Evolutionary conservation across 106 monocot species (phyloP).

Genomic region (Agapanthus africanus): DNA sequence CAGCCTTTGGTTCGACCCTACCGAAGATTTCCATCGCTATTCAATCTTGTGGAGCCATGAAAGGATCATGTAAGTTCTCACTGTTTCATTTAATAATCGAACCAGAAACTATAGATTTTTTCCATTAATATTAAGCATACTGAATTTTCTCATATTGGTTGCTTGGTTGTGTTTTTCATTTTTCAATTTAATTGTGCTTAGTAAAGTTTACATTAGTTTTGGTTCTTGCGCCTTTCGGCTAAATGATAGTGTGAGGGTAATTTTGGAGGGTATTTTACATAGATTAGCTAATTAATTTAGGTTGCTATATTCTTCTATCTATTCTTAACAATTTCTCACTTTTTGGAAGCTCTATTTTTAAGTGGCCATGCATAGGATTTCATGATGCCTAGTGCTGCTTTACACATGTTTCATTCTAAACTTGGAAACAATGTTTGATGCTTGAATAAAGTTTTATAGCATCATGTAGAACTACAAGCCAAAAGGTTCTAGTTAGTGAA

Average conservation of each 20-base stretch:
- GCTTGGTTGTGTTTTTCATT: not conserved
- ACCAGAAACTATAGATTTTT: too few relatives aligned
- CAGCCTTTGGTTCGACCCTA: constrained; percentile 72
- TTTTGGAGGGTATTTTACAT: not conserved
- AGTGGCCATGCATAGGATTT: not conserved
- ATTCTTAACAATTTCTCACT: not conserved
- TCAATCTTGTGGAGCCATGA: constrained; percentile 62
- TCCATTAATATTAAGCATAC: too few relatives aligned
- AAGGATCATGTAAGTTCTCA: constrained; percentile 52
- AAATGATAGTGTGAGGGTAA: not conserved
- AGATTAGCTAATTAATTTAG: not conserved
- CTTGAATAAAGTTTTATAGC: not conserved
- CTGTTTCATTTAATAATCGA: too few relatives aligned
- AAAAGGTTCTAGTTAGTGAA: not conserved
- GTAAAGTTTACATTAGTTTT: too few relatives aligned
- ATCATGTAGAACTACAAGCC: not conserved
- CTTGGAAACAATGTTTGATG: not conserved
- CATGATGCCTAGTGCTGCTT: not conserved
- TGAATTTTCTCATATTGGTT: not conserved
- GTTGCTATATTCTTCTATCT: not conserved
- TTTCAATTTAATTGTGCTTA: too few relatives aligned
- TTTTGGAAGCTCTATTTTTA: not conserved
- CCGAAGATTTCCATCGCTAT: constrained; percentile 70
- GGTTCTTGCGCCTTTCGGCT: too few relatives aligned
- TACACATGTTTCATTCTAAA: not conserved